Base-by-base conservation (phyloP, 202 grass and related monocot species). In the Carex arenaria region DNA sequence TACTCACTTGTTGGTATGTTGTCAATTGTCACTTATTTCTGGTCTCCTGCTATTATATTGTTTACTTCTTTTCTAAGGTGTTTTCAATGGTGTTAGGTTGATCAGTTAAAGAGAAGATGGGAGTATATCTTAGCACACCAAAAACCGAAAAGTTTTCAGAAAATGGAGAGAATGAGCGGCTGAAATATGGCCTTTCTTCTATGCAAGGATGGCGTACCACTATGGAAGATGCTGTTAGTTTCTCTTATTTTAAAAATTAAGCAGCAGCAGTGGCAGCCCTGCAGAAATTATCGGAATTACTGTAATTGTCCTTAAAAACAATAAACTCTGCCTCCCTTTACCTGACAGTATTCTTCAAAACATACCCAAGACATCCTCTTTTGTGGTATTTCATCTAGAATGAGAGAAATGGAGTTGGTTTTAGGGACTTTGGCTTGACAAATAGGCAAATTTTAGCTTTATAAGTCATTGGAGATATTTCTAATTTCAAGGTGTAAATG, bases 151-250 rank as follows among this genome's bases (percentile, higher is more conserved):
- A 94, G 45, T 42, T 87, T 89, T 97, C 94, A 23, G 94, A 97
- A 88, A 85, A 94, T 67, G 92, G 90, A 10, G 92, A 86, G 59
- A 97, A 92, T 61, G 86, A 87, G 63, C 74, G 49, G 32, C 88
- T 97, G 80, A 94, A 82, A 81, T 97, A 89, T 74, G 94, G 94
- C 55, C 78, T 97, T 62, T 97, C 94, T 52, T 97, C 91, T 13
- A 94, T 94, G 94, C 94, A 97, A 97, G 94, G 92, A 28, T 97
- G 94, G 94, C 94, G 92, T 83, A 84, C 94, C 34, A 92, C 83
- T 79, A 97, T 97, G 94, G 94, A 97, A 84, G 94, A 97, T 91
- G 92, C 94, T 82, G 94, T 97, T 72, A 88, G 90, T 92, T 77
- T 81, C 34, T 87, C 5, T 85, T 32, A 42, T 64, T 71, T 11